Conservation (phyloP, 1,284 basidiomycete genomes). For the Pseudozyma sp. region DNA sequence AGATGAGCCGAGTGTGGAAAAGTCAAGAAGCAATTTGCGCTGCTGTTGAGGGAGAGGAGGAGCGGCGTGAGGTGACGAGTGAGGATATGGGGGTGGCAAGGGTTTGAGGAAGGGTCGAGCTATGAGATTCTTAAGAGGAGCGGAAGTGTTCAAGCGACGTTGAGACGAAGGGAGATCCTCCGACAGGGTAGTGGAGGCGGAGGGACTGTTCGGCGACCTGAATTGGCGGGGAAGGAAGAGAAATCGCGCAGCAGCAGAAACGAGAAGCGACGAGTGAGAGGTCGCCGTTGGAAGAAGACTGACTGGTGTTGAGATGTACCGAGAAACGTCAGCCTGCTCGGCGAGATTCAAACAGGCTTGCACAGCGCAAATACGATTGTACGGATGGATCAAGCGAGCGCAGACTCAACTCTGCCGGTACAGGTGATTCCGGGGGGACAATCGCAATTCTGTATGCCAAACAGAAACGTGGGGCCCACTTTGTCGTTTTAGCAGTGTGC, state of each 20-base stretch:
- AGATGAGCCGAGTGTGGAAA: not conserved
- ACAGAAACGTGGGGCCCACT: conserved; percentile 4
- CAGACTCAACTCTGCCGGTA: conserved; percentile 2
- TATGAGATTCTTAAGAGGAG: conserved; percentile 3
- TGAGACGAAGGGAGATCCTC: conserved; percentile 13
- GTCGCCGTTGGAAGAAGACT: conserved; percentile 10
- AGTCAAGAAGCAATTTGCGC: not conserved
- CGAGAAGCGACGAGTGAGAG: conserved; percentile 3
- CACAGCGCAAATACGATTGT: not conserved
- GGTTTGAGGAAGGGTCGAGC: not conserved
- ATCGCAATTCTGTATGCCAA: not conserved
- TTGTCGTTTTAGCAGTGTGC: not conserved
- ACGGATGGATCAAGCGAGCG: conserved; percentile 5
- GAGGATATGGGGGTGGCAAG: not conserved
- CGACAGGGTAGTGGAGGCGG: not conserved
- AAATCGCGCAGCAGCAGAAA: conserved; percentile 1
- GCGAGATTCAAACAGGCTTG: conserved; percentile 9
- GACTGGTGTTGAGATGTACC: conserved; percentile 12
- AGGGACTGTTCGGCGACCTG: conserved; percentile 25
- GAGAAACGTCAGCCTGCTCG: conserved; percentile 1
- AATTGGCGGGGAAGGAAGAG: conserved; percentile 4
- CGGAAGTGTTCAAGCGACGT: conserved; percentile 1
- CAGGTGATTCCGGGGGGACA: conserved; percentile 4
- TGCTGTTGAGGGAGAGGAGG: not conserved
- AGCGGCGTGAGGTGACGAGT: not conserved